Evolutionary conservation across 1,139 yeast species (phyloP).

Genomic region (Scheffersomyces illinoinensis): DNA sequence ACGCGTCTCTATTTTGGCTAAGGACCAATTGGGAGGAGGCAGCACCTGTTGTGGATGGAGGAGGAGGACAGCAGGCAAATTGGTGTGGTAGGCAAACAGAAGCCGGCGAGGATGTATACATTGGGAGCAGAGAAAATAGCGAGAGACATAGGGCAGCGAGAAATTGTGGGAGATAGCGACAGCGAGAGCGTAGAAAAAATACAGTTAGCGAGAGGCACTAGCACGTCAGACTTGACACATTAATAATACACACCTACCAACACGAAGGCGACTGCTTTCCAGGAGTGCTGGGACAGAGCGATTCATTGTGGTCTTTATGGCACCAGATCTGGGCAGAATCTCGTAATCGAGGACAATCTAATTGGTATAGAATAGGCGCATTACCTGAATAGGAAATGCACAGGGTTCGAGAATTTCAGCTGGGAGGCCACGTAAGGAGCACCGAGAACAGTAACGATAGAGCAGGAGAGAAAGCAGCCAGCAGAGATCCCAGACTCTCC

Average conservation of each 20-base stretch:
- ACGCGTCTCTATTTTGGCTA: not conserved
- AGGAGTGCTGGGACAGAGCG: not conserved
- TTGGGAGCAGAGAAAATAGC: not conserved
- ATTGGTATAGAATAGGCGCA: not conserved
- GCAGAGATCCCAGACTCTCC: too few species aligned
- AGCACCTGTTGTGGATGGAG: not conserved
- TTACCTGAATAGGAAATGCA: not conserved
- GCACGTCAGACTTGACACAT: not conserved
- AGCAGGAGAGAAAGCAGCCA: too few species aligned
- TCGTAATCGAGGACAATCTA: not conserved
- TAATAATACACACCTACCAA: not conserved
- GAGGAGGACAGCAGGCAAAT: not conserved
- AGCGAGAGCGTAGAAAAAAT: not conserved
- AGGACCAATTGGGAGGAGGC: not conserved
- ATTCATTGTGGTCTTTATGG: not conserved
- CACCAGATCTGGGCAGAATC: not conserved
- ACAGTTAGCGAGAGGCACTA: not conserved
- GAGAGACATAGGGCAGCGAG: not conserved
- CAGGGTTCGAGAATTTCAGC: not conserved
- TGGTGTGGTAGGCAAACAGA: not conserved
- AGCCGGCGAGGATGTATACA: not conserved
- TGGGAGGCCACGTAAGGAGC: not conserved
- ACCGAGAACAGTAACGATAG: not conserved
- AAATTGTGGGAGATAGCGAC: not conserved
- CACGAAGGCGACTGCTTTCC: not conserved